Evolutionary conservation across 257 asterid genomes (phyloP).

Genomic region (Echites panduratus): DNA sequence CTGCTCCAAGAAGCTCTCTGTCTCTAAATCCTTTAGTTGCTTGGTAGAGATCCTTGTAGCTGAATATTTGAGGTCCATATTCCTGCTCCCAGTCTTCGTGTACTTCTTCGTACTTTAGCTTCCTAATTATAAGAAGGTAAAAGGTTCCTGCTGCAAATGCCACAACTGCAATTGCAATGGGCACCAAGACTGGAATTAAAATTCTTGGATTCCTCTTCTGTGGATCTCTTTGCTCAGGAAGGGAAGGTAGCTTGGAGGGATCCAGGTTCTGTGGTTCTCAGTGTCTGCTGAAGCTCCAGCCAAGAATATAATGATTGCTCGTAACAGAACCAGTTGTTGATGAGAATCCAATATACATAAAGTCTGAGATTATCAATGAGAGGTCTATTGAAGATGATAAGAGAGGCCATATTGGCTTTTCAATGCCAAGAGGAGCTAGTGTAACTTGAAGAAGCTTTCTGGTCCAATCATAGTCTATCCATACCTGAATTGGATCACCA

Average conservation of each 20-base stretch:
- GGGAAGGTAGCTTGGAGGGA: conserved; percentile 20
- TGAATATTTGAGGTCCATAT: conserved; percentile 61
- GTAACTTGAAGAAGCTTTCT: conserved; percentile 39
- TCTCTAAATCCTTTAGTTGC: conserved; percentile 63
- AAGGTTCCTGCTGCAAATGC: conserved; percentile 12
- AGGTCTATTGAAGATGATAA: conserved; percentile 43
- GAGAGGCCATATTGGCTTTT: conserved; percentile 41
- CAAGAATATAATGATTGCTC: conserved; percentile 61
- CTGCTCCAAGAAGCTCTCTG: conserved; percentile 56
- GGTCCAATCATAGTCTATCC: conserved; percentile 57
- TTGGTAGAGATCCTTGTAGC: conserved; percentile 44
- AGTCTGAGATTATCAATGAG: conserved; percentile 33
- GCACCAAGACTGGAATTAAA: conserved; percentile 13
- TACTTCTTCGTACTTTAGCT: conserved; percentile 42
- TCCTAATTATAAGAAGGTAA: conserved; percentile 19
- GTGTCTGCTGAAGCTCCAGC: conserved; percentile 65
- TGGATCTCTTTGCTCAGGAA: conserved; percentile 35
- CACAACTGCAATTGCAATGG: too few relatives aligned
- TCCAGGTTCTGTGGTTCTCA: conserved; percentile 42
- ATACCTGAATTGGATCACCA: conserved; percentile 43
- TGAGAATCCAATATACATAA: conserved; percentile 68
- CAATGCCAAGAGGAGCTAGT: conserved; percentile 30
- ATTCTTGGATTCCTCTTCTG: conserved; percentile 18
- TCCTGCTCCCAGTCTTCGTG: conserved; percentile 77
- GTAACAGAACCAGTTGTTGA: conserved; percentile 65